Conservation (phyloP, 2,329 filamentous ascomycete species). For the Arthrobotrys pseudoclavata region DNA sequence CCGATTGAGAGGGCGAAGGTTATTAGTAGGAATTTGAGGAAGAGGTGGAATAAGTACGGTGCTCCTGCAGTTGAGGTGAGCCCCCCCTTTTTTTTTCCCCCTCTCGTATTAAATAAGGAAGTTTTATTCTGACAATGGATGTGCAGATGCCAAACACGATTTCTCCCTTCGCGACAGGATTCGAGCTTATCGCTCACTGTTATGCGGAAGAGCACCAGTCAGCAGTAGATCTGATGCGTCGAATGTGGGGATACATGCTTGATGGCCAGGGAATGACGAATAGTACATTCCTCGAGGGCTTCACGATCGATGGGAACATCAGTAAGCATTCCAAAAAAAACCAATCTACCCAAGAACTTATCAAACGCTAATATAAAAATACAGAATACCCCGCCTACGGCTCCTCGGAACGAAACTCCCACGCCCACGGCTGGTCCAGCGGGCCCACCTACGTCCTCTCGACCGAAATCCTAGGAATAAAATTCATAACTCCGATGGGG, state of each 20-base stretch:
- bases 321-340: conserved; percentile 39
- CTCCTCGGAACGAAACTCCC: conserved; percentile 67
- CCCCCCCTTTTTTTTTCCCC: neutral
- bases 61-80: conserved; percentile 67
- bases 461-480: conserved; percentile 68
- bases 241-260: conserved; percentile 67
- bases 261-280: conserved; percentile 67
- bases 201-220: conserved; percentile 65
- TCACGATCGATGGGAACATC: conserved; percentile 65
- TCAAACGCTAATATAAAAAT: conserved; percentile 1
- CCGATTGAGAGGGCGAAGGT: conserved; percentile 23
- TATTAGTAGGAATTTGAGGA: conserved; percentile 64
- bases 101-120: neutral
- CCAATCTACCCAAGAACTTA: neutral
- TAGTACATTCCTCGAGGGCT: conserved; percentile 68
- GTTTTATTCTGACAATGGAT: neutral
- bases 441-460: conserved; percentile 69
- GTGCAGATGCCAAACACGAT: conserved; percentile 64
- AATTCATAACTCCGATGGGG: conserved; percentile 66
- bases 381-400: conserved; percentile 65
- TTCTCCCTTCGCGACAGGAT: conserved; percentile 67
- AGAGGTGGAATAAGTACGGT: conserved; percentile 68
- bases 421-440: conserved; percentile 70
- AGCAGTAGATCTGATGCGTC: conserved; percentile 66
- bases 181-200: conserved; percentile 68